Evolutionary conservation across 306 rosid genomes (phyloP).

Genomic region (Heteromeles arbutifolia): DNA sequence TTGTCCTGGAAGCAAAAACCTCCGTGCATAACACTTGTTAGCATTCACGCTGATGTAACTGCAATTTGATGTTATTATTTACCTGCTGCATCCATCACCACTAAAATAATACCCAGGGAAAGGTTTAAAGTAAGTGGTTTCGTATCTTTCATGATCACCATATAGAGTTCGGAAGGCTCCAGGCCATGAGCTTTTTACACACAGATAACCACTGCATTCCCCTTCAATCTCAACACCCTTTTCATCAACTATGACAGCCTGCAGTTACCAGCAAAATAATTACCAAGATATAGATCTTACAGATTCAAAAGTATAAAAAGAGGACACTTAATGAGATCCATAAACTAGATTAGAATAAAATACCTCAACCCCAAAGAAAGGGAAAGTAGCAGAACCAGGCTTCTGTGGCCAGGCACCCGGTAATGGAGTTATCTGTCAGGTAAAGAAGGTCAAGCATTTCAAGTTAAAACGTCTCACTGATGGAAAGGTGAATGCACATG

Average conservation of each 20-base stretch:
- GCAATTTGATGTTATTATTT: slow-evolving; percentile 18
- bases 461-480: neutral
- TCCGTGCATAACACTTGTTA: neutral
- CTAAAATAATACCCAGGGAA: slow-evolving; percentile 91
- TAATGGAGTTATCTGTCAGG: slow-evolving; percentile 81
- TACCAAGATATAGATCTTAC: slow-evolving; percentile 14
- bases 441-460: slow-evolving; percentile 10
- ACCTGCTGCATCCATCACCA: slow-evolving; percentile 98
- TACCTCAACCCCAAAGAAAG: slow-evolving; percentile 98
- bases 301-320: neutral
- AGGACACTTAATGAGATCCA: slow-evolving; percentile 14
- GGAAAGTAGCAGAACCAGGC: slow-evolving; percentile 98
- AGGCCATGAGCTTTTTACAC: slow-evolving; percentile 88
- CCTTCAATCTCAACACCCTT: slow-evolving; percentile 91
- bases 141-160: slow-evolving; percentile 96
- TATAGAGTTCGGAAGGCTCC: slow-evolving; percentile 97
- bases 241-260: slow-evolving; percentile 94
- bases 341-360: slow-evolving; percentile 10
- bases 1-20: neutral
- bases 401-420: slow-evolving; percentile 99
- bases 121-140: slow-evolving; percentile 93
- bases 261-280: slow-evolving; percentile 19
- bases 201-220: slow-evolving; percentile 88
- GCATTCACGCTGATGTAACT: neutral
- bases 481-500: neutral